phyloP scores from a whole-genome alignment of 2,329 filamentous ascomycete genomes.

The Colletotrichum musae region DNA sequence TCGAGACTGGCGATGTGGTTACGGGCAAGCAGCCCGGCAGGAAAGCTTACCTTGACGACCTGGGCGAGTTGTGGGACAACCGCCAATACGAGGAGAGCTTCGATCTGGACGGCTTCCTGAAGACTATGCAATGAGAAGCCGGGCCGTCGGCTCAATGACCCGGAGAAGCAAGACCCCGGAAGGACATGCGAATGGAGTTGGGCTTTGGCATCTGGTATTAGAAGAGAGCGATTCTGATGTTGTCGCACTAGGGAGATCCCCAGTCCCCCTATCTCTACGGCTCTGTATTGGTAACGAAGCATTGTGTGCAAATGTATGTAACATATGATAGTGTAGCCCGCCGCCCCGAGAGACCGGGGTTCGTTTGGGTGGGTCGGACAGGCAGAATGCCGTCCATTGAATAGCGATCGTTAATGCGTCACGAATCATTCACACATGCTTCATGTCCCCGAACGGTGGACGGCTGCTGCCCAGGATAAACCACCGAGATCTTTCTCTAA shows the following conservation, averaged over 20 bases:
- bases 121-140: constrained; percentile 80
- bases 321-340: constrained; percentile 26
- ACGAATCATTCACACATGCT: background rate
- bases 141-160: constrained; percentile 1
- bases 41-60: constrained; percentile 94
- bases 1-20: constrained; percentile 90
- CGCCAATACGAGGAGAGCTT: constrained; percentile 99
- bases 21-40: constrained; percentile 89
- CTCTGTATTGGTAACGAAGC: constrained; percentile 35
- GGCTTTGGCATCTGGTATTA: constrained; percentile 35
- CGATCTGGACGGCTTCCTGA: constrained; percentile 94
- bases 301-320: constrained; percentile 35
- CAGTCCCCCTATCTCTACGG: constrained; percentile 7
- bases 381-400: constrained; percentile 5
- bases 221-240: constrained; percentile 32
- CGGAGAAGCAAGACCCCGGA: background rate
- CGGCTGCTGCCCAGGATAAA: background rate
- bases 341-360: constrained; percentile 5
- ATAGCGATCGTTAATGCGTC: constrained; percentile 22
- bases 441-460: background rate
- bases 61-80: constrained; percentile 97
- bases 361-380: background rate
- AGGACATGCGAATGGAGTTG: constrained; percentile 36
- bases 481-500: no score
- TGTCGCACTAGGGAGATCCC: constrained; percentile 16